Evolutionary conservation across 2,329 filamentous ascomycete genomes (phyloP).

Genomic region (Botrytis paeoniae): DNA sequence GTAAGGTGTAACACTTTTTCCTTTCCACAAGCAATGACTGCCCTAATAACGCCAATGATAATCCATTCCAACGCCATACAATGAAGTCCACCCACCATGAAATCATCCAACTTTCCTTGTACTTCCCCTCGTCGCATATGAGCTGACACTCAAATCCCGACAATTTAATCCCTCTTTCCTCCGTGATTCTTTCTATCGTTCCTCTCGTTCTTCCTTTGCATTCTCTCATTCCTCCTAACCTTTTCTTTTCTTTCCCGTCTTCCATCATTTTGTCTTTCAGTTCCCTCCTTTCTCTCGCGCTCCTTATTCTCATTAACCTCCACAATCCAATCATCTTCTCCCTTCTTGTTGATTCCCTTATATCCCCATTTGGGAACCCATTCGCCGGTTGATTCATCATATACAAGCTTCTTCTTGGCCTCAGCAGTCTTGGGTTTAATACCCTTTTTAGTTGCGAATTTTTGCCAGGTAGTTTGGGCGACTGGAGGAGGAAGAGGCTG

Average conservation of each 20-base stretch:
- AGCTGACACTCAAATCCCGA: background rate
- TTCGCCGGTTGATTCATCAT: conserved; percentile 78
- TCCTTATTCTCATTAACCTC: conserved; percentile 82
- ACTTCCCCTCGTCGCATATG: background rate
- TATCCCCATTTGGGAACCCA: conserved; percentile 97
- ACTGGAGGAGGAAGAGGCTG: conserved; percentile 74
- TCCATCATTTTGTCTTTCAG: conserved; percentile 59
- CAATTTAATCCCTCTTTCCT: conserved; percentile 15
- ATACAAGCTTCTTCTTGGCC: conserved; percentile 72
- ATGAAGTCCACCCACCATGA: conserved; percentile 9
- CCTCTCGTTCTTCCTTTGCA: conserved; percentile 64
- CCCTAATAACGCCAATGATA: conserved; percentile 17
- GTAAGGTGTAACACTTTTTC: conserved; percentile 14
- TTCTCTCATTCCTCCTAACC: conserved; percentile 67
- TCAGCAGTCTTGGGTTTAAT: conserved; percentile 87
- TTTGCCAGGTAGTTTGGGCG: conserved; percentile 88
- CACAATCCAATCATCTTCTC: conserved; percentile 82
- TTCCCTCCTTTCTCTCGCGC: conserved; percentile 58
- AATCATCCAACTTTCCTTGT: conserved; percentile 4
- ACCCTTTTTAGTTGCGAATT: conserved; percentile 94
- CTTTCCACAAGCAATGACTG: conserved; percentile 1
- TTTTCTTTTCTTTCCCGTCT: conserved; percentile 65
- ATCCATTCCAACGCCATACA: conserved; percentile 24
- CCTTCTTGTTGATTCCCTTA: conserved; percentile 83
- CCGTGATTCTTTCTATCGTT: conserved; percentile 39